A percentile compares a stretch with the other conserved stretches of the same genome.
Evolutionary conservation across 1,284 basidiomycete species (phyloP).

Genomic region (Ustilago hordei): DNA sequence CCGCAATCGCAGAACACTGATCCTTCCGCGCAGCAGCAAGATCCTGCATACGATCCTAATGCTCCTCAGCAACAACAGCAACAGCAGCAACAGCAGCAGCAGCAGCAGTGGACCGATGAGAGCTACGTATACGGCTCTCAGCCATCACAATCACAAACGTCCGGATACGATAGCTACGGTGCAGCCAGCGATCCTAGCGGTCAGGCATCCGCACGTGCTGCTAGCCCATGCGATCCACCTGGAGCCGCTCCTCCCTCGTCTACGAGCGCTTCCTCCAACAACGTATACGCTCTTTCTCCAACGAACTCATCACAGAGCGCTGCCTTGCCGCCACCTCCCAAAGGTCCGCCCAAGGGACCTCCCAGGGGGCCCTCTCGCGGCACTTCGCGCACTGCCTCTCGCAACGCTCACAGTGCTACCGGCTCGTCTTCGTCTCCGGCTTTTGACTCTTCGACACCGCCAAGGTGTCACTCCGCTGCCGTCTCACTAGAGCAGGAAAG

Average conservation of each 20-base stretch:
- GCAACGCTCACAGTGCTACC: constrained; percentile 22
- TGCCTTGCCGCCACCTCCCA: constrained; percentile 21
- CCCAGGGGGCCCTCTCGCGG: constrained; percentile 48
- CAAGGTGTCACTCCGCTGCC: constrained; percentile 10
- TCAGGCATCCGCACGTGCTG: constrained; percentile 15
- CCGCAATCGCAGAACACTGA: constrained; percentile 6
- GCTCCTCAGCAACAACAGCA: constrained; percentile 9
- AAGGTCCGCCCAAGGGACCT: constrained; percentile 30
- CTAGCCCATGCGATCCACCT: constrained; percentile 41
- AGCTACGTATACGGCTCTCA: constrained; percentile 10
- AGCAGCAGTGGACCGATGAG: constrained; percentile 20
- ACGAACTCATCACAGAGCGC: constrained; percentile 6
- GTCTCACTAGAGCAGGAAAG: constrained; percentile 41
- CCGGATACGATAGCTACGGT: constrained; percentile 11
- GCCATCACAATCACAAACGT: neutral
- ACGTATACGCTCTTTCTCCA: constrained; percentile 16
- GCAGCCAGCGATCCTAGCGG: neutral
- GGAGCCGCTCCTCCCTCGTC: constrained; percentile 7
- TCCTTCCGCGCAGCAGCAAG: constrained; percentile 20
- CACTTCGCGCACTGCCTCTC: constrained; percentile 36
- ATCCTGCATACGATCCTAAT: constrained; percentile 3
- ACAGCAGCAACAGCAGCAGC: constrained; percentile 8
- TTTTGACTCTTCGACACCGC: neutral
- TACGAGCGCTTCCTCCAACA: neutral
- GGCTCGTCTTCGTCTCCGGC: constrained; percentile 15